Percentiles rank a stretch among this genome's conserved stretches.
phyloP scores from a whole-genome alignment of 305 asterid genomes.

The Plantago coronopus region DNA sequence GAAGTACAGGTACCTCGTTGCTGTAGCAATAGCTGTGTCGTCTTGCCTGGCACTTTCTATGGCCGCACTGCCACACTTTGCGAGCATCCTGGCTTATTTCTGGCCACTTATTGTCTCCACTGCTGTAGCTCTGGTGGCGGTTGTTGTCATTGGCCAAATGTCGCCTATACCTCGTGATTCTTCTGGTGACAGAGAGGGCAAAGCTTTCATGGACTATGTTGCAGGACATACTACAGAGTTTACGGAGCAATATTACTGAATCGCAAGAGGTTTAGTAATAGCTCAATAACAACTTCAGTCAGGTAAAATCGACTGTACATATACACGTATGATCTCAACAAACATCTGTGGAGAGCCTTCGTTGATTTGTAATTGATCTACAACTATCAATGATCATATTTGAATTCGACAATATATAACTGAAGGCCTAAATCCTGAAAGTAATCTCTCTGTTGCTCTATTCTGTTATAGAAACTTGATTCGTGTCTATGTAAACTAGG shows the following conservation, averaged over 20 bases:
- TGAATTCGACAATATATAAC: neutral
- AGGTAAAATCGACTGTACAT: neutral
- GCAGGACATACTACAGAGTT: constrained; percentile 32
- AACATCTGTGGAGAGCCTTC: too few relatives aligned
- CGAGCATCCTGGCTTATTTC: constrained; percentile 37
- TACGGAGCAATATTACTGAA: constrained; percentile 25
- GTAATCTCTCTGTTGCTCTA: neutral
- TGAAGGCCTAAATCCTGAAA: neutral
- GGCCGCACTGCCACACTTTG: constrained; percentile 26
- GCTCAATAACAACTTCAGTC: neutral
- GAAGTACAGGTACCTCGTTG: constrained; percentile 30
- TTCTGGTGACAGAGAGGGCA: constrained; percentile 26
- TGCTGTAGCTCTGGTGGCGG: constrained; percentile 35
- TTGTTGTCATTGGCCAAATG: constrained; percentile 33
- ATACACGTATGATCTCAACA: too few relatives aligned
- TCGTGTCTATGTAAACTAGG: neutral
- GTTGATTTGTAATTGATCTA: too few relatives aligned
- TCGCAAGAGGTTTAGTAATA: neutral
- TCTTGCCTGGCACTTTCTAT: constrained; percentile 26
- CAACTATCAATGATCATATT: neutral
- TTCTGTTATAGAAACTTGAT: too few relatives aligned
- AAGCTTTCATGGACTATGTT: constrained; percentile 43
- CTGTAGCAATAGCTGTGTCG: constrained; percentile 27
- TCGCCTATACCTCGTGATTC: constrained; percentile 34
- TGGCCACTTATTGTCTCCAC: constrained; percentile 66